Conservation (phyloP, 108 stramenopile genomes). For the Skeletonema tropicum region DNA sequence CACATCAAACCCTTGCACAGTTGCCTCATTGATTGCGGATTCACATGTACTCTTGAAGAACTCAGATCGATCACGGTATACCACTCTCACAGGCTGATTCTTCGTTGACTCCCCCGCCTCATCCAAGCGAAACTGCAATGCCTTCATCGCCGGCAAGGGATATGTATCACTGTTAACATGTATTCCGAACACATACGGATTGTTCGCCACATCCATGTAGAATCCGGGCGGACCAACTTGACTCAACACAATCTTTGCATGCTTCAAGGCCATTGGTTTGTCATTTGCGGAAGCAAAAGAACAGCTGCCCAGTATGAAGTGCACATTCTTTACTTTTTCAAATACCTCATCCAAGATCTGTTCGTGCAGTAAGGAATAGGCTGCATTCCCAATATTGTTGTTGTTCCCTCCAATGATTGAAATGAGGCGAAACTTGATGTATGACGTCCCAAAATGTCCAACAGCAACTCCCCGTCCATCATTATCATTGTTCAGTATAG, state of each 20-base stretch:
- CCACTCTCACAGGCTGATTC: too few species aligned
- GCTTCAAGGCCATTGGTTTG: conserved; percentile 31
- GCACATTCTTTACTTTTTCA: conserved; percentile 3
- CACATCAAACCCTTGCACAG: too few species aligned
- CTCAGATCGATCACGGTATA: too few species aligned
- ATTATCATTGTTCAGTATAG: conserved; percentile 48
- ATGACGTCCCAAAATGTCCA: conserved; percentile 42
- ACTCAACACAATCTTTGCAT: conserved; percentile 46
- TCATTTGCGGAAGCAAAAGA: conserved; percentile 37
- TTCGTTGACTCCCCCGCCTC: too few species aligned
- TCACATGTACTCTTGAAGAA: too few species aligned
- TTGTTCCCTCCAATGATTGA: conserved; percentile 57
- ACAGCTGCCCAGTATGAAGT: conserved; percentile 60
- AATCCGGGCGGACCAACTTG: conserved; percentile 63
- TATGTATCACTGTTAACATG: conserved; percentile 60
- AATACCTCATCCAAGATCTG: conserved; percentile 19
- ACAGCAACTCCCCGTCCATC: conserved; percentile 48
- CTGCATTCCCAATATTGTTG: conserved; percentile 6
- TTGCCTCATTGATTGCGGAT: too few species aligned
- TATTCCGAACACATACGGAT: conserved; percentile 65
- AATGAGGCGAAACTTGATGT: conserved; percentile 53
- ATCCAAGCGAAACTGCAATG: conserved; percentile 25
- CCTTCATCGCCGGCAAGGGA: conserved; percentile 32
- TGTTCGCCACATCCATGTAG: conserved; percentile 30
- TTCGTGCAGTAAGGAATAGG: not conserved